Evolutionary conservation across 148 eudicot genomes (phyloP).

Genomic region (Chenopodium formosanum): DNA sequence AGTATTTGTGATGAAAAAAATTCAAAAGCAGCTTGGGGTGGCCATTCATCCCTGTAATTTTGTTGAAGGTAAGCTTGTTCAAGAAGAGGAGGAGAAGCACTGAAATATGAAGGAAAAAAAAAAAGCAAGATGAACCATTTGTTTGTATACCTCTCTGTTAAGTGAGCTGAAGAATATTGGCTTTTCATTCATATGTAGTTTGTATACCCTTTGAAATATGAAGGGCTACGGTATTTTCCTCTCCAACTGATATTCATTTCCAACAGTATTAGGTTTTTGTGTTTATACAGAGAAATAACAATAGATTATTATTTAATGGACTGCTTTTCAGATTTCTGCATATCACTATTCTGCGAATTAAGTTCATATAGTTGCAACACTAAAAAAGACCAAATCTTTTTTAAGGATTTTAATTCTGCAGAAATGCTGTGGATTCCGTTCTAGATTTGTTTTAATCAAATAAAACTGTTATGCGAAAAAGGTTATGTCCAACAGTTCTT

Average conservation of each 20-base stretch:
- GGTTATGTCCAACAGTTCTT: no score
- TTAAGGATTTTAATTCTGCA: neutral
- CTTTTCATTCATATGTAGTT: neutral
- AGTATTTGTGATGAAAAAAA: conserved; percentile 80
- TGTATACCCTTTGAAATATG: neutral
- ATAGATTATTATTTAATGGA: no score
- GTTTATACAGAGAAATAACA: neutral
- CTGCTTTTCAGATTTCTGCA: no score
- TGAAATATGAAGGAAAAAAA: neutral
- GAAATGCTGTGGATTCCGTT: neutral
- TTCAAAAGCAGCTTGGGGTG: conserved; percentile 82
- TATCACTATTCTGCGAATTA: neutral
- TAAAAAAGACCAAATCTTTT: neutral
- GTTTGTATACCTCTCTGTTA: neutral
- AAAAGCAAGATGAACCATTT: neutral
- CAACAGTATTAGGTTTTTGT: neutral
- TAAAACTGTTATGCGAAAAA: no score
- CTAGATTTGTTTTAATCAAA: neutral
- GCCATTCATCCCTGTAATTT: conserved; percentile 67
- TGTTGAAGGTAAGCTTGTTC: conserved; percentile 67
- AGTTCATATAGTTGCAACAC: neutral
- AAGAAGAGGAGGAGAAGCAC: conserved; percentile 37
- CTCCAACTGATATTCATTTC: neutral
- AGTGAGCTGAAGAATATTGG: neutral
- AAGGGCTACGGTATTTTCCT: neutral